Percentiles rank a stretch among this genome's conserved stretches.
Evolutionary conservation across 192 early-diverging fungal species (phyloP).

Genomic region (Coemansia sp.): DNA sequence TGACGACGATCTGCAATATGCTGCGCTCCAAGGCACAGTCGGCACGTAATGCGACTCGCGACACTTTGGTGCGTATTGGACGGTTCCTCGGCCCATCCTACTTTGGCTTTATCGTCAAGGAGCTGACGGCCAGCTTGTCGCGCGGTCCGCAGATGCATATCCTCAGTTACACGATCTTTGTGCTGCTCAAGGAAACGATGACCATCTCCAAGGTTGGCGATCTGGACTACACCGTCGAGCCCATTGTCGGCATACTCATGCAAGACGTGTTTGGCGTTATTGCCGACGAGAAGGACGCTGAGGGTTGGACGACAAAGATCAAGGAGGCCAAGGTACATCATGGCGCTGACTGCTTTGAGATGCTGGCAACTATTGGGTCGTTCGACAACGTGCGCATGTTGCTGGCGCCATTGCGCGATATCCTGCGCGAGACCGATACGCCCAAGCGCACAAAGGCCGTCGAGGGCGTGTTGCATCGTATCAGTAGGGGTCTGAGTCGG

Average conservation of each 20-base stretch:
- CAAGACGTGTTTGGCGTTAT: slow-evolving; percentile 94
- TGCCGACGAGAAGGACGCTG: slow-evolving; percentile 87
- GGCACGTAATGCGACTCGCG: slow-evolving; percentile 82
- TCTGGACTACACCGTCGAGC: slow-evolving; percentile 79
- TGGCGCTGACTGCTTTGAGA: slow-evolving; percentile 86
- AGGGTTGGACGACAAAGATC: slow-evolving; percentile 88
- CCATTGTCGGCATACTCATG: slow-evolving; percentile 73
- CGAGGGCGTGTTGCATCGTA: slow-evolving; percentile 75
- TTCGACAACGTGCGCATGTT: slow-evolving; percentile 71
- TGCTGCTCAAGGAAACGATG: slow-evolving; percentile 74
- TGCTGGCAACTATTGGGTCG: slow-evolving; percentile 71
- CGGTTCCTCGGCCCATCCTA: slow-evolving; percentile 81
- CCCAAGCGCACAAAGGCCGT: slow-evolving; percentile 76
- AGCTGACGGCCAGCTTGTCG: slow-evolving; percentile 75
- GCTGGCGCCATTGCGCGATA: slow-evolving; percentile 85
- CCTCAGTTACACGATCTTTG: slow-evolving; percentile 91
- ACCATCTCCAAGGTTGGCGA: slow-evolving; percentile 65
- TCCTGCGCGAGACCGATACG: slow-evolving; percentile 84
- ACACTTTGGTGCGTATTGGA: slow-evolving; percentile 86
- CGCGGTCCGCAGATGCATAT: slow-evolving; percentile 94
- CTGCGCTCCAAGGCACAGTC: slow-evolving; percentile 79
- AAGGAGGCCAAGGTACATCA: slow-evolving; percentile 88
- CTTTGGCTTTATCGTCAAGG: slow-evolving; percentile 88
- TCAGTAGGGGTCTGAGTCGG: slow-evolving; percentile 78
- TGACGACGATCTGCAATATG: slow-evolving; percentile 88